Conservation (phyloP, 1,284 basidiomycete species). For the Apiotrichum brassicae region DNA sequence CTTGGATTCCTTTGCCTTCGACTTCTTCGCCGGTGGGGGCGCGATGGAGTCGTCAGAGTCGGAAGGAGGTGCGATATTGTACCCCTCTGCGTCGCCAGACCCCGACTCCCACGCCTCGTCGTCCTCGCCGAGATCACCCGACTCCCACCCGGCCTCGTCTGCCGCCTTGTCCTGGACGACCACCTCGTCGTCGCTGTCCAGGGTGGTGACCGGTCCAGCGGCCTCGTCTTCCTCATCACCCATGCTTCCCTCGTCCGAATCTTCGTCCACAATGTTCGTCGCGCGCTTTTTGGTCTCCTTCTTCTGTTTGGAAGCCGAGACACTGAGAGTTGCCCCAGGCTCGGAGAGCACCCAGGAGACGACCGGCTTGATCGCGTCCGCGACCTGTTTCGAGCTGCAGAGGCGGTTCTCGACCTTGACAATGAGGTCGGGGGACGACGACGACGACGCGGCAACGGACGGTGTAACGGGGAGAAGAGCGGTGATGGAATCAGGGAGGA, state of each 20-base stretch:
- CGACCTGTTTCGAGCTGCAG: constrained; percentile 67
- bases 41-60: constrained; percentile 28
- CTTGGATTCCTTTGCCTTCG: constrained; percentile 20
- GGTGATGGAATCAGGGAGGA: constrained; percentile 44
- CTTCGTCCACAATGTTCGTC: constrained; percentile 7
- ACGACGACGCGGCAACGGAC: constrained; percentile 19
- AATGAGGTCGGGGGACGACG: constrained; percentile 49
- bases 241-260: constrained; percentile 19
- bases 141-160: constrained; percentile 58
- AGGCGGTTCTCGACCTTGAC: constrained; percentile 66
- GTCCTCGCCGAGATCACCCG: constrained; percentile 23
- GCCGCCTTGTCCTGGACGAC: constrained; percentile 42
- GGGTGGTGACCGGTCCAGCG: neutral
- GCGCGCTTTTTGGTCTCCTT: constrained; percentile 10
- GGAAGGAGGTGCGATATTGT: constrained; percentile 3
- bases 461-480: constrained; percentile 20
- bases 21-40: constrained; percentile 20
- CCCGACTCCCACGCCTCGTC: constrained; percentile 9
- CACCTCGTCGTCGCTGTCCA: constrained; percentile 18
- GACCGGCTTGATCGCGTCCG: constrained; percentile 55
- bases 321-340: constrained; percentile 35
- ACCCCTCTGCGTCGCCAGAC: neutral
- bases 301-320: constrained; percentile 10
- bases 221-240: neutral
- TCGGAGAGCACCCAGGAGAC: constrained; percentile 49